Conservation (phyloP, 805 yeast genomes). For the Teunomyces funiuensis region DNA sequence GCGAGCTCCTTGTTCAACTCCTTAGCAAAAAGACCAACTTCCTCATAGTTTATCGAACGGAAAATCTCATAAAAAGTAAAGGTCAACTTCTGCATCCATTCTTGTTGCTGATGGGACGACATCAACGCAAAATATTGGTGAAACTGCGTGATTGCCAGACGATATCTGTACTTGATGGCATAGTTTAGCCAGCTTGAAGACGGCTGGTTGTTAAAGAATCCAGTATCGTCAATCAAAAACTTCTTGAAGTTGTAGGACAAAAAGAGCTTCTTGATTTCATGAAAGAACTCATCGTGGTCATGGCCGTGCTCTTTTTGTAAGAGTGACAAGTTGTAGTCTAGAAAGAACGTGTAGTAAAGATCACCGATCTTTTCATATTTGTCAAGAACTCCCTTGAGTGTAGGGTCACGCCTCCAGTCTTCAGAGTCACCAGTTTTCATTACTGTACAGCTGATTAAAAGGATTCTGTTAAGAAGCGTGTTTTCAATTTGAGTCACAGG, state of each 20-base stretch:
- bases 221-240: constrained; percentile 10
- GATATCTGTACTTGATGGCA: constrained; percentile 5
- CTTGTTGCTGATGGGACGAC: constrained; percentile 5
- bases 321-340: not conserved
- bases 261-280: constrained; percentile 4
- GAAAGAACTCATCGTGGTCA: not conserved
- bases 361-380: constrained; percentile 6
- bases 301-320: not conserved
- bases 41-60: constrained; percentile 12
- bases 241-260: constrained; percentile 11
- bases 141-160: constrained; percentile 13
- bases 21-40: constrained; percentile 11
- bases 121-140: constrained; percentile 18
- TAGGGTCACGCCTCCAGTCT: constrained; percentile 3
- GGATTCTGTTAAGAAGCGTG: not conserved
- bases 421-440: constrained; percentile 1
- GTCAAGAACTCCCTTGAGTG: constrained; percentile 2
- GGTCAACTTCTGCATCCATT: constrained; percentile 13
- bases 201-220: constrained; percentile 8
- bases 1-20: constrained; percentile 4
- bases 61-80: constrained; percentile 10
- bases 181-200: constrained; percentile 1
- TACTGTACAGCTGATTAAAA: not conserved
- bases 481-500: constrained; percentile 1
- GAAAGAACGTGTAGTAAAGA: constrained; percentile 6